Evolutionary conservation across 2,329 filamentous ascomycete genomes (phyloP).

Genomic region (Pseudogymnoascus sp.): DNA sequence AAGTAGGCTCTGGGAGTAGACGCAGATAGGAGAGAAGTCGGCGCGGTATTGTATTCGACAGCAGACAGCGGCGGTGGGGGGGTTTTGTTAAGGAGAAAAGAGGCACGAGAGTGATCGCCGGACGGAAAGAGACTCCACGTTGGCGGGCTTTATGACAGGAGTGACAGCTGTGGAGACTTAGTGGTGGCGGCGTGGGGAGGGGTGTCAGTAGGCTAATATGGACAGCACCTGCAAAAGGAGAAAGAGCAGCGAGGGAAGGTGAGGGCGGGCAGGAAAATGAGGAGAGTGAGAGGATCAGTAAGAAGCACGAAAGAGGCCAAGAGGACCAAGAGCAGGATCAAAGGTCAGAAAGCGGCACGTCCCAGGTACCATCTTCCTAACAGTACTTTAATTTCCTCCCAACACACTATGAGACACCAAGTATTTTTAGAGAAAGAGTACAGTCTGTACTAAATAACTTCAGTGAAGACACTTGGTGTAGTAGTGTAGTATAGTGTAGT

Average conservation of each 20-base stretch:
- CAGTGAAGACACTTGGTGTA: neutral
- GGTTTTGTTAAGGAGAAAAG: neutral
- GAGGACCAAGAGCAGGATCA: neutral
- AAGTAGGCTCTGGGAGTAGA: neutral
- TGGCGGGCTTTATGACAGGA: neutral
- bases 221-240: neutral
- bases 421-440: neutral
- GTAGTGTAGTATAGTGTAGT: neutral
- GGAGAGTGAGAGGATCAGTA: neutral
- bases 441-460: neutral
- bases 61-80: neutral
- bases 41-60: neutral
- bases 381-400: neutral
- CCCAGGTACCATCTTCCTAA: neutral
- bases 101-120: neutral
- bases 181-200: neutral
- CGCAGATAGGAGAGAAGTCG: neutral
- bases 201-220: neutral
- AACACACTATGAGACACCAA: neutral
- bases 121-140: neutral
- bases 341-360: neutral
- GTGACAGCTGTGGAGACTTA: slow-evolving; percentile 1
- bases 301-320: too few relatives aligned
- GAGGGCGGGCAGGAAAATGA: neutral
- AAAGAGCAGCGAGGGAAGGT: neutral